These are phyloP conservation scores for Chloris gayana DNA, from an alignment of 176 grass and related monocot genomes.

Conservation along the genomic window DNA sequence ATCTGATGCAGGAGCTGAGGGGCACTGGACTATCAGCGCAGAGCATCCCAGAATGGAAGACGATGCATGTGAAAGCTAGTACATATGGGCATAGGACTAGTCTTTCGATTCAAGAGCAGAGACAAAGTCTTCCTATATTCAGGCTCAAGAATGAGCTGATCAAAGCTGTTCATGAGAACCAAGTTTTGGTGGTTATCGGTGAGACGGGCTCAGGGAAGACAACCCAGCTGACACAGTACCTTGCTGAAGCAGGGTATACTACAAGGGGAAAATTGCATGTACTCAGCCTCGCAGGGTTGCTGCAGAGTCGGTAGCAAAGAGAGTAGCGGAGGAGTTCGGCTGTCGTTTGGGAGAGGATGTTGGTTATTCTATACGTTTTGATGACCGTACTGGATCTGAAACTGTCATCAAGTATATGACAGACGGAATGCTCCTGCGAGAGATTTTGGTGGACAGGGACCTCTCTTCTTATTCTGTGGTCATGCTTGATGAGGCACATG, in stretches of 20 bases:
- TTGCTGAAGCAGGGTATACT: slow-evolving; percentile 70
- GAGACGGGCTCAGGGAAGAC: slow-evolving; percentile 62
- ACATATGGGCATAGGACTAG: slow-evolving; percentile 58
- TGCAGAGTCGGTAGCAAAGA: slow-evolving; percentile 59
- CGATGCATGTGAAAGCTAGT: slow-evolving; percentile 42
- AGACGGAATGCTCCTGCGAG: slow-evolving; percentile 71
- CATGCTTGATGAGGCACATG: slow-evolving; percentile 84
- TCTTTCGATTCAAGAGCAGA: slow-evolving; percentile 56
- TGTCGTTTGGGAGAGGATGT: slow-evolving; percentile 69
- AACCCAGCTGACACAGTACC: slow-evolving; percentile 67
- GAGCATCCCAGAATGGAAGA: slow-evolving; percentile 49
- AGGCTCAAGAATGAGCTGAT: slow-evolving; percentile 68
- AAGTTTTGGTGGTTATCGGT: slow-evolving; percentile 66
- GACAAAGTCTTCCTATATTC: slow-evolving; percentile 60
- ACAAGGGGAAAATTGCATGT: slow-evolving; percentile 56
- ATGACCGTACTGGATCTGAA: slow-evolving; percentile 57
- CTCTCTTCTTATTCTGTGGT: slow-evolving; percentile 64
- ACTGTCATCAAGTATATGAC: slow-evolving; percentile 85
- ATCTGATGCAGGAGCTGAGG: slow-evolving; percentile 57
- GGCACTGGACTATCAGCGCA: slow-evolving; percentile 45
- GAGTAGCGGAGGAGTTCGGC: slow-evolving; percentile 67
- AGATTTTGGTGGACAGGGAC: slow-evolving; percentile 60
- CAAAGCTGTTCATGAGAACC: slow-evolving; percentile 60
- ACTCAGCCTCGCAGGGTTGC: slow-evolving; percentile 76
- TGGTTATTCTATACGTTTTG: slow-evolving; percentile 66